A percentile compares a stretch with the other conserved stretches of the same genome.
phyloP scores from a whole-genome alignment of 2,329 filamentous ascomycete species.

The Bipolaris gigantea region DNA sequence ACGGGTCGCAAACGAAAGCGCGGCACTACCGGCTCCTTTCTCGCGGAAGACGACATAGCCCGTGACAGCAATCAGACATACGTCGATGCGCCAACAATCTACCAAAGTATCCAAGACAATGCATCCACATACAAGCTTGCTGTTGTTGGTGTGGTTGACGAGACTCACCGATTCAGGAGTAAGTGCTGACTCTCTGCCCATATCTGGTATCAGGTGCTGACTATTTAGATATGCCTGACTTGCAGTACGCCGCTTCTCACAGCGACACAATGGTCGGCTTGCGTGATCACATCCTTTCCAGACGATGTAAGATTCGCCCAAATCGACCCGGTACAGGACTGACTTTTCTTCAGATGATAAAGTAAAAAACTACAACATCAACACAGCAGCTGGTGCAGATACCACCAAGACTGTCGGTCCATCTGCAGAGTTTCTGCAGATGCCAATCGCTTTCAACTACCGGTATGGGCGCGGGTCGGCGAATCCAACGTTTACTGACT shows the following conservation, averaged over 20 bases:
- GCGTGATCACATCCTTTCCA: slow-evolving; percentile 69
- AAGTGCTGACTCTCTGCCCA: slow-evolving; percentile 16
- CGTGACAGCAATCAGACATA: slow-evolving; percentile 11
- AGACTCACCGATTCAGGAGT: slow-evolving; percentile 85
- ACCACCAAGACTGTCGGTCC: slow-evolving; percentile 72
- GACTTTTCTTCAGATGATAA: slow-evolving; percentile 51
- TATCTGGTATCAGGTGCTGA: slow-evolving; percentile 14
- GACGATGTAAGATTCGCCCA: slow-evolving; percentile 61
- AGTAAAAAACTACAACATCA: slow-evolving; percentile 63
- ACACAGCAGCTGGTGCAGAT: slow-evolving; percentile 52
- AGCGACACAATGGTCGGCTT: slow-evolving; percentile 73
- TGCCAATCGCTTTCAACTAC: slow-evolving; percentile 70
- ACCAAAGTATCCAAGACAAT: slow-evolving; percentile 72
- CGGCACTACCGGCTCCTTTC: slow-evolving; percentile 68
- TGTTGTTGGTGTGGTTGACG: slow-evolving; percentile 70
- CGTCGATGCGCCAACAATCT: slow-evolving; percentile 49
- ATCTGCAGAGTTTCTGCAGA: slow-evolving; percentile 75
- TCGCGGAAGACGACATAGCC: slow-evolving; percentile 38
- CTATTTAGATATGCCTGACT: slow-evolving; percentile 70
- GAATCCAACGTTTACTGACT: background rate
- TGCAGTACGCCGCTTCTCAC: slow-evolving; percentile 73
- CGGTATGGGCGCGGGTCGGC: slow-evolving; percentile 38
- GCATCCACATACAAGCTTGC: slow-evolving; percentile 66
- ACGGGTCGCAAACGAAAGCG: slow-evolving; percentile 85
- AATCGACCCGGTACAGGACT: background rate